These are phyloP conservation scores for Alternaria brassicae DNA, from an alignment of 2,329 filamentous ascomycete genomes.

Conservation along the genomic window DNA sequence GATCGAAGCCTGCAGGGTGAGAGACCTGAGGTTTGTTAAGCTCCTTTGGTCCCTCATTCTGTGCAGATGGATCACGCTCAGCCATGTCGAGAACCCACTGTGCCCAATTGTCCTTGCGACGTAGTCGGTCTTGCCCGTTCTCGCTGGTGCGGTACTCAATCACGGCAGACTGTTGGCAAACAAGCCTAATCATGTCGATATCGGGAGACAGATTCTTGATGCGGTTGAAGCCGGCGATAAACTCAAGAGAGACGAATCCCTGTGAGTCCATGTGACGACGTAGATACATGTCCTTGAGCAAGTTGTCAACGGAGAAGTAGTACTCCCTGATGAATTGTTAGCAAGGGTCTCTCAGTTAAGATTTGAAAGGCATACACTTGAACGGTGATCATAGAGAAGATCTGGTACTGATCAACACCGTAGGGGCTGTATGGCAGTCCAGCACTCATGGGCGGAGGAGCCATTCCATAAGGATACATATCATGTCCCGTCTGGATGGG, in stretches of 20 bases:
- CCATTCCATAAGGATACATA: slow-evolving; percentile 64
- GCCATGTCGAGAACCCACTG: slow-evolving; percentile 77
- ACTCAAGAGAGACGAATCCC: slow-evolving; percentile 81
- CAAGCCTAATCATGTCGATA: slow-evolving; percentile 74
- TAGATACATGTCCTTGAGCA: slow-evolving; percentile 90
- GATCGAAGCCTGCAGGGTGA: slow-evolving; percentile 47
- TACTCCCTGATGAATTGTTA: slow-evolving; percentile 72
- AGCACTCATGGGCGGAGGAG: slow-evolving; percentile 63
- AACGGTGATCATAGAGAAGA: slow-evolving; percentile 65
- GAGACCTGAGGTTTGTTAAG: slow-evolving; percentile 52
- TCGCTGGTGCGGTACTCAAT: slow-evolving; percentile 78
- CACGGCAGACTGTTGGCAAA: slow-evolving; percentile 73
- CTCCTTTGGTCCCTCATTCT: slow-evolving; percentile 71
- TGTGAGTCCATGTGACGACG: slow-evolving; percentile 93
- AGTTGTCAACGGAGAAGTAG: slow-evolving; percentile 95
- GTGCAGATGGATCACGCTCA: slow-evolving; percentile 75
- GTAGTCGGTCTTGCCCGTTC: slow-evolving; percentile 79
- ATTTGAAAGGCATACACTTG: slow-evolving; percentile 58
- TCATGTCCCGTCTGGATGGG: slow-evolving; percentile 58
- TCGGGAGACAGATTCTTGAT: slow-evolving; percentile 77
- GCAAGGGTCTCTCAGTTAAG: slow-evolving; percentile 7
- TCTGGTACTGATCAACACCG: slow-evolving; percentile 62
- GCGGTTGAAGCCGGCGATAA: slow-evolving; percentile 87
- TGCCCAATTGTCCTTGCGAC: slow-evolving; percentile 77
- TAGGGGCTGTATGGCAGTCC: slow-evolving; percentile 66